Base-by-base conservation (phyloP, 768 basidiomycete species). In the Suillus cothurnatus region DNA sequence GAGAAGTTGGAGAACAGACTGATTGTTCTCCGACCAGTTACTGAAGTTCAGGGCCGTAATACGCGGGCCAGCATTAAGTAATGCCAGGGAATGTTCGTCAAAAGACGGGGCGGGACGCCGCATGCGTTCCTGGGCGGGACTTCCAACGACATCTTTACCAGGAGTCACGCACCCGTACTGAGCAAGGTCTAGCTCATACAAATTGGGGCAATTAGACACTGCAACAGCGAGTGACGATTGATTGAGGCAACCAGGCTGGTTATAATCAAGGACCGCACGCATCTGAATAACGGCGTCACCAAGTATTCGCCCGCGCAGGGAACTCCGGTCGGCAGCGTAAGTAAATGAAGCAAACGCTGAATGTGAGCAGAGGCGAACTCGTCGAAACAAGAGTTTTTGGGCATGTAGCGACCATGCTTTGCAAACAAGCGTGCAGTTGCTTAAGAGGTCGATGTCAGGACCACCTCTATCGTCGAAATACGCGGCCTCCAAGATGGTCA, bases 11-110 rank as follows among this genome's bases (percentile, higher is more conserved):
- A 81, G 77, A 61, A 91, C 77, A 19, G 83, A 78, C 47, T 84
- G 76, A 59, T 81, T 76, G 71, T 89, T 86, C 66, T 87, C 84
- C 14, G 90, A 87, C 89, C 88, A 91, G 71, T 92, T 92, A 72
- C 82, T 84, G 70, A 92, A 88, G 62, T 84, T 82, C 6, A 92
- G 80, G 6, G 76, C 72, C 36, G 82, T 78, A 67, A 86, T 84
- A 53, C 67, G 71, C 1, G 89, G 86, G n/a, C 86, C 88, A 12
- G 82, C 73, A 61, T 78, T 82, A 60, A 91, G 81, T 50, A 84
- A 73, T 21, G 81, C 74, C 38, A 90, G 74, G 3, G 85, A 87
- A 61, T 72, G 73, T 0, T 82, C 79, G 69, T 85, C 82, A 68
- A 89, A 88, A 3, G 85, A 80, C 1, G 86, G 85, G 28, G 85